Evolutionary conservation across 2,329 filamentous ascomycete species (phyloP).

Genomic region (Thelonectria rubi): DNA sequence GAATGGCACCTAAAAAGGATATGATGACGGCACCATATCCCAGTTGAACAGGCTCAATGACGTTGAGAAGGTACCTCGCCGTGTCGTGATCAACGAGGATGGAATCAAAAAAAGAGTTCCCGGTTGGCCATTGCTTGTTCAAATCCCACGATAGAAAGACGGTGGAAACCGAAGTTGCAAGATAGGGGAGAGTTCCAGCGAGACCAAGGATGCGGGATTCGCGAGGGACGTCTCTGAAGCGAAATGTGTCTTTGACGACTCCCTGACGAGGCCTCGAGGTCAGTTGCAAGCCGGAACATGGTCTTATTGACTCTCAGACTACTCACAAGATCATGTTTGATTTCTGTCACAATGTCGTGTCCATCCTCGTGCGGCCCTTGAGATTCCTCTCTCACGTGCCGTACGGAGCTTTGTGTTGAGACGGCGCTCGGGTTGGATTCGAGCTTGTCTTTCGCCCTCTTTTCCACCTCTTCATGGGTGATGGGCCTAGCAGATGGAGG

Average conservation of each 20-base stretch:
- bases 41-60: constrained; percentile 87
- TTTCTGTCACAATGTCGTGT: constrained; percentile 44
- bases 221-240: constrained; percentile 69
- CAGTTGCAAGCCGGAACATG: constrained; percentile 7
- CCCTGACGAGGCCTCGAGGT: constrained; percentile 51
- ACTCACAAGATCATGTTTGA: constrained; percentile 66
- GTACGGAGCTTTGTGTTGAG: constrained; percentile 64
- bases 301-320: neutral
- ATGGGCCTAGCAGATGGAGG: constrained; percentile 48
- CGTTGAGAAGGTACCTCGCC: constrained; percentile 74
- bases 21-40: constrained; percentile 93
- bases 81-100: constrained; percentile 74
- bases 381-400: constrained; percentile 56
- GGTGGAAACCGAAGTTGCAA: constrained; percentile 84
- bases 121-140: constrained; percentile 70
- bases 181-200: constrained; percentile 84
- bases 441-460: constrained; percentile 64
- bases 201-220: constrained; percentile 75
- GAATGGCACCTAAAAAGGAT: constrained; percentile 91
- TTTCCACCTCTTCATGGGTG: constrained; percentile 65
- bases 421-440: constrained; percentile 68
- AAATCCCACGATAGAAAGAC: constrained; percentile 85
- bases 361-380: constrained; percentile 22
- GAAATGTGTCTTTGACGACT: constrained; percentile 75
- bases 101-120: constrained; percentile 60